phyloP scores from a whole-genome alignment of 73 alveolate genomes.

The Breviolum minutum region DNA sequence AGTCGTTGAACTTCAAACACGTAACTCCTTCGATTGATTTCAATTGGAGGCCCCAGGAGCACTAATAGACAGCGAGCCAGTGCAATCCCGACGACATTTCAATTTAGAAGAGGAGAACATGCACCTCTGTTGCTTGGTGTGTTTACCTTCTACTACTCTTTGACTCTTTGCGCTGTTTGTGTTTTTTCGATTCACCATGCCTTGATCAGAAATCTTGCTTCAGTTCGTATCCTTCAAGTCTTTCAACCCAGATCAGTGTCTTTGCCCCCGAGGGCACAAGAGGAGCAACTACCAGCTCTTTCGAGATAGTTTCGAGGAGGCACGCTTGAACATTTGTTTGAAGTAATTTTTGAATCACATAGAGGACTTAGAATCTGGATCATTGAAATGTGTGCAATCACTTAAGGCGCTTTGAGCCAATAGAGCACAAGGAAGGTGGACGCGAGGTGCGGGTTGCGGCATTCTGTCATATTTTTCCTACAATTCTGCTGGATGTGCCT shows the following conservation, averaged over 20 bases:
- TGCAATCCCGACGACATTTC: constrained; percentile 62
- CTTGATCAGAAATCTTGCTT: neutral
- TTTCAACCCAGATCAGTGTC: no score
- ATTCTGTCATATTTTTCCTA: neutral
- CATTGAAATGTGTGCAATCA: neutral
- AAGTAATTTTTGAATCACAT: no score
- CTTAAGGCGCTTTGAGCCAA: constrained; percentile 41
- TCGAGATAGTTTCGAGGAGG: constrained; percentile 18
- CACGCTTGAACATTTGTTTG: neutral
- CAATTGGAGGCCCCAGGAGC: neutral
- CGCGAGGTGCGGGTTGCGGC: constrained; percentile 1
- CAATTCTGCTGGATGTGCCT: no score
- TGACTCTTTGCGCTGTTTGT: neutral
- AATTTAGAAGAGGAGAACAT: constrained; percentile 2
- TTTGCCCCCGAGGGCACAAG: constrained; percentile 4
- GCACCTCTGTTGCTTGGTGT: neutral
- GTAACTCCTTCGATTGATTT: no score
- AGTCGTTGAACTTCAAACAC: neutral
- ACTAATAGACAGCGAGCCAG: constrained; percentile 33
- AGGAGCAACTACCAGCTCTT: constrained; percentile 36
- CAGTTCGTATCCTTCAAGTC: no score
- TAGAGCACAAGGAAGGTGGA: constrained; percentile 50
- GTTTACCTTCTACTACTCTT: neutral
- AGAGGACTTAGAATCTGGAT: neutral
- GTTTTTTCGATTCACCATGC: neutral